Evolutionary conservation across 495 filamentous ascomycete species (phyloP), one percentile per base, ranked within the genome.

Genomic region (Coniosporium apollinis): DNA sequence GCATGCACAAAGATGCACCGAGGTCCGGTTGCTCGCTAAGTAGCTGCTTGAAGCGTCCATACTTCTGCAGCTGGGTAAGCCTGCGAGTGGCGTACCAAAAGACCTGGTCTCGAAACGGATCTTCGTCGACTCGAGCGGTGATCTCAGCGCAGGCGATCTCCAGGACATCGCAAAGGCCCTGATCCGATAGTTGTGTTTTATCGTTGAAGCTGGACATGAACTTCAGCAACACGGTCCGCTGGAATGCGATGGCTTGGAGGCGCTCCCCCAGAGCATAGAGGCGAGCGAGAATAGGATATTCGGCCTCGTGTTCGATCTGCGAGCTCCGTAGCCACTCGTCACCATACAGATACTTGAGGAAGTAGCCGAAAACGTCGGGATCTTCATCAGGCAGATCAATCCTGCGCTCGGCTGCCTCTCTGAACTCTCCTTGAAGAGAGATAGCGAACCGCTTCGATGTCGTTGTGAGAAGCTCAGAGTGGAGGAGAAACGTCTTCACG

Each of bases 301-400:
- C 38, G 32, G 31, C 34, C 14, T 34, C 14, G 22, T 41, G 30
- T 22, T 34, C 8, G 19, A 36, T 17, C 10, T 35, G 14, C 14
- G 24, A 16, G n/a, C 21, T 11, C 28, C 26, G 38, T 7, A 40
- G 20, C 30, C 21, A 34, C 3, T 22, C 3, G 21, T 41, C 32
- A 20, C 38, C 30, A 22, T 41, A 41, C 28, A 41, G 38, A 22
- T 41, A 41, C 16, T 41, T 32, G 4, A 41, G 20, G 25, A 36
- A 41, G 18, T 36, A 41, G 19, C 38, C 38, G 19, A 41, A 41
- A 26, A 36, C 30, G 6, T 36, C 7, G 17, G 32, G 38, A 20
- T 41, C 38, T 19, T 41, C 38, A n/a, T 41, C 38, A 17, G 22
- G 14, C 13, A 41, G 10, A 8, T 41, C 22, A 13, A 41, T 36